Base-by-base conservation (phyloP, 2,329 filamentous ascomycete species). In the Trichophyton benhamiae region DNA sequence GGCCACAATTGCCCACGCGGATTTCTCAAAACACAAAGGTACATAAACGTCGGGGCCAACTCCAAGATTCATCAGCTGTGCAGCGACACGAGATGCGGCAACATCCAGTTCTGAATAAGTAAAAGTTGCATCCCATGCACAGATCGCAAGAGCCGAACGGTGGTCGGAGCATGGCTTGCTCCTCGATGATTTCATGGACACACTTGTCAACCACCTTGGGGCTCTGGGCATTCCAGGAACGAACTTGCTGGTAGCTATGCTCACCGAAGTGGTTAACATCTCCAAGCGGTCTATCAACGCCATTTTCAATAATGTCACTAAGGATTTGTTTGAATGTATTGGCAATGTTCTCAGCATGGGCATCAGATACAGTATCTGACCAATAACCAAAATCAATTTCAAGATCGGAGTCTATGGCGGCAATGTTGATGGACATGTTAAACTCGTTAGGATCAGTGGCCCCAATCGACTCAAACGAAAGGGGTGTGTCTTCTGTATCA, bases 21-120 rank as follows among this genome's bases (percentile, higher is more conserved):
- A 77, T 61, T 77, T 77, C 52, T 77, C 75, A 48, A 77, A 77
- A 57, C 71, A 76, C 3, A 77, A 49, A 1, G 73, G 73, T 30
- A 77, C 72, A 58, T 74, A 72, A 2, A 68, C 67, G 33, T 75
- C 71, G 0, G 76, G 68, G 8, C 72, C 70, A 30, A 80, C 68
- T 13, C 76, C 76, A 13, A 75, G 65, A 0, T 66, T 63, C 1
- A 67, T 67, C 3, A 79, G 67, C 38, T 75, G 70, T 38, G 71
- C 69, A 3, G 74, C 72, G 22, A 73, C 68, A 55, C 65, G 70
- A 58, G 63, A 76, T 53, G 69, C 74, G 57, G 77, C 69, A 7
- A 66, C 68, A 15, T 77, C 71, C 8, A 77, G 65, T 53, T 75
- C 68, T 4, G 63, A 62, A 53, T 75, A 75, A 2, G 71, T 75